Evolutionary conservation across 2,329 filamentous ascomycete genomes (phyloP).

Genomic region (Truncatella angustata): DNA sequence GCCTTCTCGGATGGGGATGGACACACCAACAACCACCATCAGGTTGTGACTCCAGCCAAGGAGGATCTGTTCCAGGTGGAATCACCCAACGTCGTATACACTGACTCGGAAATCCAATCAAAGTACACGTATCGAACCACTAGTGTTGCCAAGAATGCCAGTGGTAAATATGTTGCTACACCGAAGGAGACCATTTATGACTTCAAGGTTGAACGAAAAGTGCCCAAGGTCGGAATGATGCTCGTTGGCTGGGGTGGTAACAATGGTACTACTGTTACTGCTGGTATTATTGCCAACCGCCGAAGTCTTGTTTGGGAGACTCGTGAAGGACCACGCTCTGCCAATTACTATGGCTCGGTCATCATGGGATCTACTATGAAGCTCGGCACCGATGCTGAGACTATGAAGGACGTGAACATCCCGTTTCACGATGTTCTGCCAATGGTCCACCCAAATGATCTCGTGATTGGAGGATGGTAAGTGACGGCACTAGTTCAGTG

Average conservation of each 20-base stretch:
- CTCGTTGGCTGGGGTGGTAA: constrained; percentile 97
- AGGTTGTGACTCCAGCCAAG: constrained; percentile 34
- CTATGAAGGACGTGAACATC: constrained; percentile 88
- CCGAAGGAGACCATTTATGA: constrained; percentile 90
- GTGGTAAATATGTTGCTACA: constrained; percentile 77
- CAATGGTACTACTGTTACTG: constrained; percentile 96
- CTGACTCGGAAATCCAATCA: constrained; percentile 81
- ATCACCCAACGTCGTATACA: constrained; percentile 91
- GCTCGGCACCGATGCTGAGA: constrained; percentile 83
- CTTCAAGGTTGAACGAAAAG: constrained; percentile 94
- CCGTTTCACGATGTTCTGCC: constrained; percentile 92
- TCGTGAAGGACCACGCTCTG: constrained; percentile 76
- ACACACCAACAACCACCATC: constrained; percentile 32
- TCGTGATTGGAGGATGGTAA: constrained; percentile 73
- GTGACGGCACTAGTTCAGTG: neutral
- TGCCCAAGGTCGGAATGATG: constrained; percentile 95
- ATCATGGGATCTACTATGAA: constrained; percentile 98
- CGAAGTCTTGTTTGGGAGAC: constrained; percentile 87
- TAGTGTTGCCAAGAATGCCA: constrained; percentile 64
- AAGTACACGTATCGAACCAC: constrained; percentile 98
- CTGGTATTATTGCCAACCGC: constrained; percentile 94
- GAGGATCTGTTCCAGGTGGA: constrained; percentile 78
- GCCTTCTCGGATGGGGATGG: constrained; percentile 62
- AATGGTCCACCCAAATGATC: constrained; percentile 96
- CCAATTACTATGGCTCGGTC: constrained; percentile 98